Evolutionary conservation across 2,329 filamentous ascomycete species (phyloP).

Genomic region (Uncinocarpus reesii): DNA sequence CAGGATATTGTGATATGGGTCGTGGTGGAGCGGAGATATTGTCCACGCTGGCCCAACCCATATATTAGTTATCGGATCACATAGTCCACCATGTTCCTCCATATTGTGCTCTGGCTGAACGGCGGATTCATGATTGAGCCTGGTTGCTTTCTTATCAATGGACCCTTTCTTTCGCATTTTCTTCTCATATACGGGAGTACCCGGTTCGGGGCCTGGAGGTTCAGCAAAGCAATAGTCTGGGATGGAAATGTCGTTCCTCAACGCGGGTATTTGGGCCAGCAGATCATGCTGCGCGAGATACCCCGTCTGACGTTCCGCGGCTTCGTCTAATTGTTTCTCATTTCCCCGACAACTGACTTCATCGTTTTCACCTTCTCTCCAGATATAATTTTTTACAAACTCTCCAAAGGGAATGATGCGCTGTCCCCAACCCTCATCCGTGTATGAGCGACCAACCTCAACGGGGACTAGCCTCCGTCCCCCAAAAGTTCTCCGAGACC

Average conservation of each 20-base stretch:
- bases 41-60: conserved; percentile 87
- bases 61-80: conserved; percentile 64
- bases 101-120: conserved; percentile 11
- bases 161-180: conserved; percentile 24
- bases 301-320: conserved; percentile 39
- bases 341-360: not conserved
- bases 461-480: conserved; percentile 75
- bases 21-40: conserved; percentile 85
- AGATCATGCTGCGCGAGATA: conserved; percentile 92
- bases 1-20: conserved; percentile 87
- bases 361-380: conserved; percentile 17
- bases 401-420: conserved; percentile 62
- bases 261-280: conserved; percentile 65
- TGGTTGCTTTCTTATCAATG: conserved; percentile 28
- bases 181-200: conserved; percentile 37
- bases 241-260: conserved; percentile 64
- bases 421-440: conserved; percentile 75
- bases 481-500: conserved; percentile 61
- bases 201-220: conserved; percentile 48
- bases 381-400: conserved; percentile 57
- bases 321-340: not conserved
- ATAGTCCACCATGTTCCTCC: conserved; percentile 17
- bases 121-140: conserved; percentile 9
- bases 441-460: conserved; percentile 78
- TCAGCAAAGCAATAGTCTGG: conserved; percentile 76